phyloP scores from a whole-genome alignment of 345 rosid species.

The Cardamine occulta region DNA sequence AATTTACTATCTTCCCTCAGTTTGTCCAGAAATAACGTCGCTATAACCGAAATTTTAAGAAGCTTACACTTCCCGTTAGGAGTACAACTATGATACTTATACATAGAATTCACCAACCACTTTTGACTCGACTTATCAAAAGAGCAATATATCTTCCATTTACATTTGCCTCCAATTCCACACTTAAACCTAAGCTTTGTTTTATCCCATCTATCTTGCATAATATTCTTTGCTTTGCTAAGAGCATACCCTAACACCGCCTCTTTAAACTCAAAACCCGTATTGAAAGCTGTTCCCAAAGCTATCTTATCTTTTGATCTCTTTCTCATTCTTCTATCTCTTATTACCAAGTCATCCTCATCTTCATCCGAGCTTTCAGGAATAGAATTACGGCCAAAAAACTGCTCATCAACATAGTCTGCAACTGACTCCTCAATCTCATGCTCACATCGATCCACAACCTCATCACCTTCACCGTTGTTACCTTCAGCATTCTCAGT shows the following conservation, averaged over 20 bases:
- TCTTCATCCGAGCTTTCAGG: neutral
- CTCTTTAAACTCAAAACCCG: no score
- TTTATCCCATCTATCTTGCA: neutral
- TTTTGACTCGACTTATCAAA: neutral
- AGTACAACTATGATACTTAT: neutral
- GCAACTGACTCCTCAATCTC: neutral
- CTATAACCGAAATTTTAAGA: neutral
- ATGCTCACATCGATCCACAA: neutral
- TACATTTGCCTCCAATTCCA: neutral
- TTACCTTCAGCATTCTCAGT: neutral
- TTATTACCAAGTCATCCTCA: neutral
- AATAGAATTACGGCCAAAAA: neutral
- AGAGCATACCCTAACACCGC: no score
- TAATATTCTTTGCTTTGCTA: no score
- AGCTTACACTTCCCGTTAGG: neutral
- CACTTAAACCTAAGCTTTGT: neutral
- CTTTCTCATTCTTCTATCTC: neutral
- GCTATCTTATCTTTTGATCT: no score
- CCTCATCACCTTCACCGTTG: neutral
- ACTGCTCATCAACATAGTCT: neutral
- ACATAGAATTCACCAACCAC: neutral
- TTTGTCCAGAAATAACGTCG: neutral
- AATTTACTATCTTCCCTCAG: neutral
- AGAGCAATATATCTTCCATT: neutral
- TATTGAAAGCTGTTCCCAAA: no score